phyloP scores from a whole-genome alignment of 2,329 filamentous ascomycete genomes.

The Helotiales sp. region DNA sequence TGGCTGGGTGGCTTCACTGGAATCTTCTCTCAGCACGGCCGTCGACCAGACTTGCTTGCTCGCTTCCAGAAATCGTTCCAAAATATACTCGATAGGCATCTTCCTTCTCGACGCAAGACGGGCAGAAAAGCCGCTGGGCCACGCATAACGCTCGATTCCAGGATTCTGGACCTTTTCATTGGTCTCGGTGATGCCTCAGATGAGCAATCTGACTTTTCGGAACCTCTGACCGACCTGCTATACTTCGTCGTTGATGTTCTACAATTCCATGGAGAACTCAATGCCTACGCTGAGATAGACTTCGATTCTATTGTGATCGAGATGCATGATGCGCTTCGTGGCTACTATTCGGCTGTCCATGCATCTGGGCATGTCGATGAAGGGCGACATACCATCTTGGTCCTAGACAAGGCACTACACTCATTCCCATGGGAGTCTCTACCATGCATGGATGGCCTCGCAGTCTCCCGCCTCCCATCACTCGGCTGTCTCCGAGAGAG shows the following conservation, averaged over 20 bases:
- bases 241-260: constrained; percentile 97
- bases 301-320: constrained; percentile 92
- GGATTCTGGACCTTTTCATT: constrained; percentile 86
- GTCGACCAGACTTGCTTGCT: constrained; percentile 67
- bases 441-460: constrained; percentile 77
- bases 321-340: constrained; percentile 79
- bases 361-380: constrained; percentile 44
- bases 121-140: constrained; percentile 56
- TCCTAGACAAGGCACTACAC: constrained; percentile 90
- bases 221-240: constrained; percentile 86
- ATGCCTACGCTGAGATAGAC: constrained; percentile 97
- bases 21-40: constrained; percentile 79
- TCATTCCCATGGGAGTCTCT: constrained; percentile 95
- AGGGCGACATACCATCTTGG: constrained; percentile 77
- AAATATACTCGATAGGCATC: constrained; percentile 77
- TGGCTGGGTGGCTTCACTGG: constrained; percentile 96
- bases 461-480: constrained; percentile 87
- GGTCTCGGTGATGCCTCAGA: constrained; percentile 77
- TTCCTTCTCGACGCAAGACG: constrained; percentile 78
- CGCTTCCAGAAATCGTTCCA: constrained; percentile 81
- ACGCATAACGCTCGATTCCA: constrained; percentile 59
- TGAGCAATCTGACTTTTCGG: constrained; percentile 77
- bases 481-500: constrained; percentile 80
- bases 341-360: constrained; percentile 67
- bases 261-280: constrained; percentile 94